Evolutionary conservation across 2,329 filamentous ascomycete genomes (phyloP), one percentile per base, ranked within the genome.

Genomic region (Apiospora saccharicola): DNA sequence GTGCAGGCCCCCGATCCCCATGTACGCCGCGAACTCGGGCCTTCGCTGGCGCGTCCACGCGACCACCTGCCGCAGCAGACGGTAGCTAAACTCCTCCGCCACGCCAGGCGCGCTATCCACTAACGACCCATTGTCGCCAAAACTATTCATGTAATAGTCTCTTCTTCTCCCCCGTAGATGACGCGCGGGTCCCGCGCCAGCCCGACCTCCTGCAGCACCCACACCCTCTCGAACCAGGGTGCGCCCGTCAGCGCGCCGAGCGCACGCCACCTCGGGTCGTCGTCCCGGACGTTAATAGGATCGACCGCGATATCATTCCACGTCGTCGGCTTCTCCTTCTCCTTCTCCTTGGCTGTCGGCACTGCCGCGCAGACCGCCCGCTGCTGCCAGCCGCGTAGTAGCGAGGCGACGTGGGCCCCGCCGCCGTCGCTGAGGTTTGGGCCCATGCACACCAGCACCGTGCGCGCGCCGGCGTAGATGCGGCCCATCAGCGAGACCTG

Each of bases 401-500:
- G 43, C 19, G 64, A 67, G 10, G 64, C 64, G 16, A 67, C 64
- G n/a, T 22, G 34, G 16, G 30, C 2, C 7, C 26, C 69, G 34
- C 69, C 44, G 49, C n/a, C 49, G 5, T 26, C 10, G 26, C 46
- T 43, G 3, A 49, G 51, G 51, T 41, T 26, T 1, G 43, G 30
- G 2, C 70, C 69, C 69, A 71, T 64, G 69, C 80, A 82, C 5
- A 80, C 73, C 24, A 81, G 67, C 1, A 77, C 73, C 53, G 70
- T 74, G 1, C 67, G 51, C 26, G 77, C 79, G 8, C 67, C 70
- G 0, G 75, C 75, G 72, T 80, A 81, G 22, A 79, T 81, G 46
- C 73, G 71, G 13, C 78, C 76, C 79, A 80, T 80, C 68, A 79
- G 72, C 24, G 46, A 51, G 0, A 81, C 80, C 71, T 81, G 80